phyloP scores from a whole-genome alignment of 495 filamentous ascomycete species.

The Penicillium coffeae region DNA sequence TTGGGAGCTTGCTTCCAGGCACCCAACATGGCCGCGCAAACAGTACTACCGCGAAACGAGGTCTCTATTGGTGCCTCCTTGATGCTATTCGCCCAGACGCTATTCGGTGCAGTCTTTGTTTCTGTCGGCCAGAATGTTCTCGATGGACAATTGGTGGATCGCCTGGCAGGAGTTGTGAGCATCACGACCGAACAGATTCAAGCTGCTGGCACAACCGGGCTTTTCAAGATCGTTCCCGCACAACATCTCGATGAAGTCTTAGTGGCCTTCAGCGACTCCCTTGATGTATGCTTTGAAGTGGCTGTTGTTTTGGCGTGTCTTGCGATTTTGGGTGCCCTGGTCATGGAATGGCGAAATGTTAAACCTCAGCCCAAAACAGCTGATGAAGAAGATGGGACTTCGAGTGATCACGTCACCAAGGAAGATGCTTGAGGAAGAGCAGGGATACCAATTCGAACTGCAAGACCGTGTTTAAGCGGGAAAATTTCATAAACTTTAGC shows the following conservation, averaged over 20 bases:
- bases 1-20: constrained; percentile 33
- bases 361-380: no score
- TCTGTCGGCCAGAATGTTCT: constrained; percentile 34
- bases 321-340: constrained; percentile 30
- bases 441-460: no score
- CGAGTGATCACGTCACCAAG: no score
- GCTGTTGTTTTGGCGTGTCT: constrained; percentile 46
- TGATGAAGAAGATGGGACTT: no score
- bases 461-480: no score
- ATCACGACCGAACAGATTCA: not conserved
- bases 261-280: constrained; percentile 51
- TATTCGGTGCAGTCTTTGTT: constrained; percentile 39
- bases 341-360: constrained; percentile 57
- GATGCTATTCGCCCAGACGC: constrained; percentile 36
- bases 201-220: not conserved
- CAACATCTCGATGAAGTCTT: constrained; percentile 23
- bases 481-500: no score
- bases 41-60: constrained; percentile 29
- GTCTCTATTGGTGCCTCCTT: constrained; percentile 36
- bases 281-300: constrained; percentile 46
- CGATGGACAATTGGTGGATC: constrained; percentile 17
- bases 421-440: no score
- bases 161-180: not conserved
- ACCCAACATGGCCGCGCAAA: constrained; percentile 35
- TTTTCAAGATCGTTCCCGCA: not conserved